A percentile compares a stretch with the other conserved stretches of the same genome.
Evolutionary conservation across 805 yeast species (phyloP).

Genomic region (Hanseniaspora thailandica): DNA sequence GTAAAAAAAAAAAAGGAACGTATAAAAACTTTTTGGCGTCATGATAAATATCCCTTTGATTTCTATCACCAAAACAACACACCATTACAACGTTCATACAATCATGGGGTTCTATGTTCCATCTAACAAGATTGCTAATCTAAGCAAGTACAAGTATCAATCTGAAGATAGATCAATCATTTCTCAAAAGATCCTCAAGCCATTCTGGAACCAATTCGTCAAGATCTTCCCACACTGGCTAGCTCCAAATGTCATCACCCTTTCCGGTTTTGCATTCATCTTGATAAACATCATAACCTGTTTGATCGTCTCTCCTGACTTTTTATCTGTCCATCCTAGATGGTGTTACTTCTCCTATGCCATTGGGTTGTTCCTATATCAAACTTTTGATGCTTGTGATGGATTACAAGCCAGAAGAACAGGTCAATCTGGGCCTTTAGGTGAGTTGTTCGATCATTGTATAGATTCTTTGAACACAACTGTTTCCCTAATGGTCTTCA

Average conservation of each 20-base stretch:
- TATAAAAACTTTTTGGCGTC: too few relatives aligned
- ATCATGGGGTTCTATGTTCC: slow-evolving; percentile 60
- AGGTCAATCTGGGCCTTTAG: slow-evolving; percentile 89
- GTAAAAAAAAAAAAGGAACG: not conserved
- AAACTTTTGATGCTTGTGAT: slow-evolving; percentile 92
- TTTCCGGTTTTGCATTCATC: slow-evolving; percentile 65
- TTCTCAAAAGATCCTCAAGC: slow-evolving; percentile 64
- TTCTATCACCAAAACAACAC: not conserved
- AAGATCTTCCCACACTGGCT: slow-evolving; percentile 66
- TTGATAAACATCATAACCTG: slow-evolving; percentile 51
- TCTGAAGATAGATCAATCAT: slow-evolving; percentile 72
- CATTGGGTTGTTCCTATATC: slow-evolving; percentile 74
- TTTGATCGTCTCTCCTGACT: slow-evolving; percentile 60
- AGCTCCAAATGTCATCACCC: slow-evolving; percentile 88
- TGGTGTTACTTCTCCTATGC: slow-evolving; percentile 76
- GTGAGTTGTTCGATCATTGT: slow-evolving; percentile 90
- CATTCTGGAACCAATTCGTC: slow-evolving; percentile 70
- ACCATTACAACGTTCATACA: too few relatives aligned
- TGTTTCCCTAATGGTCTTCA: slow-evolving; percentile 60
- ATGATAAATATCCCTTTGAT: too few relatives aligned
- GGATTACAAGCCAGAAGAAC: slow-evolving; percentile 92
- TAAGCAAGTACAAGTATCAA: slow-evolving; percentile 47
- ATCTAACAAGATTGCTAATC: slow-evolving; percentile 37
- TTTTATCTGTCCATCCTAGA: slow-evolving; percentile 47
- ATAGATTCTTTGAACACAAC: slow-evolving; percentile 67